A percentile compares a stretch with the other conserved stretches of the same genome.
These are phyloP conservation scores for Teratosphaeria pseudoeucalypti DNA, from an alignment of 2,329 filamentous ascomycete species.

Conservation along the genomic window DNA sequence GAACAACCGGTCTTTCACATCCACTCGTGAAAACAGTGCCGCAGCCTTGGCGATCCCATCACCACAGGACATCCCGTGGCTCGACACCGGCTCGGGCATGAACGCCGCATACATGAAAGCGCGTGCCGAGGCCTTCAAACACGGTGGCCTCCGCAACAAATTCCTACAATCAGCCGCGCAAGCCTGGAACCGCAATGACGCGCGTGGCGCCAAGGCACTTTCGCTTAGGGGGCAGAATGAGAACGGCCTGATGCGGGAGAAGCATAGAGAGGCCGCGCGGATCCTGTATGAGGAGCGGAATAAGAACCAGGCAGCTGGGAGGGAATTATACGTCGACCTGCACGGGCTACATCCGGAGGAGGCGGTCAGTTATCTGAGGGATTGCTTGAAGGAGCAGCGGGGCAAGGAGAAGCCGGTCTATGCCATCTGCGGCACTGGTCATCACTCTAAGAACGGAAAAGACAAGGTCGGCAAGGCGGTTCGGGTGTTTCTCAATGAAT, in stretches of 20 bases:
- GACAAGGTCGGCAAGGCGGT: conserved; percentile 96
- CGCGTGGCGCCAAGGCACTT: conserved; percentile 86
- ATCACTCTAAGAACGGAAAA: conserved; percentile 97
- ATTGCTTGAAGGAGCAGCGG: conserved; percentile 73
- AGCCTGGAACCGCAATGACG: conserved; percentile 97
- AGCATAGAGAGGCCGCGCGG: conserved; percentile 83
- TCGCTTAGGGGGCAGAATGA: conserved; percentile 91
- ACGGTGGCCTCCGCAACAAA: conserved; percentile 91
- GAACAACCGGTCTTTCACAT: conserved; percentile 56
- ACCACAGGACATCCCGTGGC: conserved; percentile 89
- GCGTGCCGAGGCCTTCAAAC: conserved; percentile 90
- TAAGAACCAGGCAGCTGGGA: conserved; percentile 27
- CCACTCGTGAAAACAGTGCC: conserved; percentile 34
- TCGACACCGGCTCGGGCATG: conserved; percentile 81
- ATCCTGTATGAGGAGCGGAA: conserved; percentile 92
- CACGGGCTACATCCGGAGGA: conserved; percentile 98
- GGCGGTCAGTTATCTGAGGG: conserved; percentile 86
- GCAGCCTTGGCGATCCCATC: conserved; percentile 74
- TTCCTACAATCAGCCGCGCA: conserved; percentile 94
- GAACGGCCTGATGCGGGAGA: conserved; percentile 94
- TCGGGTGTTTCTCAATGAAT: conserved; percentile 82
- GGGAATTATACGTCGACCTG: conserved; percentile 87
- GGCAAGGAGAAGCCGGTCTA: conserved; percentile 62
- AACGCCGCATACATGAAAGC: conserved; percentile 95
- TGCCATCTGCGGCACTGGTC: conserved; percentile 90